Conservation (phyloP, 345 rosid genomes). For the Murraya paniculata region DNA sequence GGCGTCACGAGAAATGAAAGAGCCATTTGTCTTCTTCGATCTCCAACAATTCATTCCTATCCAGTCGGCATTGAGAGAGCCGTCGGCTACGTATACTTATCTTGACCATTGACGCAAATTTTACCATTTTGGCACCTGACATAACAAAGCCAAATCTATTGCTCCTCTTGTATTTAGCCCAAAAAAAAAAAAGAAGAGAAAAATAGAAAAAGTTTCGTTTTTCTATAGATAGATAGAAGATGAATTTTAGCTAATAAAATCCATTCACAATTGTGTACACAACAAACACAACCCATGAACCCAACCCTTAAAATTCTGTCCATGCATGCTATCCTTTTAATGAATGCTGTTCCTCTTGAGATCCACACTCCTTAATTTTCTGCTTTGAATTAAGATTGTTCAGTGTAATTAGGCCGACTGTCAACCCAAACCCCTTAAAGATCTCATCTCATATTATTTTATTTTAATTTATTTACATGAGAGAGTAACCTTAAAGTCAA, state of each 20-base stretch:
- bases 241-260: background rate
- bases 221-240: background rate
- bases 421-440: background rate
- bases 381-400: background rate
- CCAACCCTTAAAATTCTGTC: background rate
- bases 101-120: too few relatives aligned
- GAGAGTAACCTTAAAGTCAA: background rate
- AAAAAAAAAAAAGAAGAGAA: too few relatives aligned
- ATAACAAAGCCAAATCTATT: background rate
- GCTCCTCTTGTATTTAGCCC: background rate
- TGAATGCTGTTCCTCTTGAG: slow-evolving; percentile 4
- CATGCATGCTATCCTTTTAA: background rate
- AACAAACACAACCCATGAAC: background rate
- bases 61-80: too few relatives aligned
- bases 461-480: background rate
- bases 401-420: background rate
- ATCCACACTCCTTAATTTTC: background rate
- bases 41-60: too few relatives aligned
- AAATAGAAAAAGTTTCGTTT: too few relatives aligned
- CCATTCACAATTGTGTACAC: background rate
- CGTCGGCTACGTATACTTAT: too few relatives aligned
- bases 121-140: too few relatives aligned
- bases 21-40: background rate
- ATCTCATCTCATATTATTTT: too few relatives aligned
- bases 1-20: background rate